Evolutionary conservation across 2,329 filamentous ascomycete species (phyloP), one percentile per base, ranked within the genome.

Genomic region (Stylonectria norvegica): DNA sequence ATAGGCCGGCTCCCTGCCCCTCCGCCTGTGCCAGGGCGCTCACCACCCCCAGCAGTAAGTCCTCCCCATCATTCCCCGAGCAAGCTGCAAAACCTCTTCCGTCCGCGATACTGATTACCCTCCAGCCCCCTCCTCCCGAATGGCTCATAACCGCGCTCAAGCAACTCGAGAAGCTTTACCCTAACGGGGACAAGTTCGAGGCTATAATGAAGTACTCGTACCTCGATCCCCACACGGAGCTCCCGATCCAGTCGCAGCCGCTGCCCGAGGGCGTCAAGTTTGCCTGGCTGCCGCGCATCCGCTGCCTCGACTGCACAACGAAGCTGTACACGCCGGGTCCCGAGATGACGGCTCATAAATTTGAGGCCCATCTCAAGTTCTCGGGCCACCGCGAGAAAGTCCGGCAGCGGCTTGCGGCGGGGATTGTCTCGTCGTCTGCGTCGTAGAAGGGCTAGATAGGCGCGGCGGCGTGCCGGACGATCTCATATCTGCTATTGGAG

Each of bases 291-390:
- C 93, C 93, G 7, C 78, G 93, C 36, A 96, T 98, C 49, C 78
- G 88, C 43, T 98, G 93, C 63, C 79, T 85, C 33, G 93, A 98
- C 63, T 97, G 93, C 61, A 88, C 89, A 0, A 89, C 88, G 20
- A 97, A 96, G 65, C 72, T 95, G 9, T 98, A 98, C 65, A 95
- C 90, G 0, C 88, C 90, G 0, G 87, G 89, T 0, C 89, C 90
- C 0, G 88, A 85, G 17, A 85, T 78, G 61, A 89, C 89, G 3
- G 86, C 91, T 5, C 83, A 83, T 32, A 95, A 95, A 59, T 98
- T 98, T 49, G 88, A 95, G 66, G 81, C 94, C 1, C 93, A 98
- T 68, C 72, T 97, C 34, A 87, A 84, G 64, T 96, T 95, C 64
- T 79, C 86, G 30, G 72, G 76, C 37, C 93, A 98, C 63, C 78